These are phyloP conservation scores for Ceratocystis ficicola DNA, from an alignment of 2,329 filamentous ascomycete species.

Conservation along the genomic window DNA sequence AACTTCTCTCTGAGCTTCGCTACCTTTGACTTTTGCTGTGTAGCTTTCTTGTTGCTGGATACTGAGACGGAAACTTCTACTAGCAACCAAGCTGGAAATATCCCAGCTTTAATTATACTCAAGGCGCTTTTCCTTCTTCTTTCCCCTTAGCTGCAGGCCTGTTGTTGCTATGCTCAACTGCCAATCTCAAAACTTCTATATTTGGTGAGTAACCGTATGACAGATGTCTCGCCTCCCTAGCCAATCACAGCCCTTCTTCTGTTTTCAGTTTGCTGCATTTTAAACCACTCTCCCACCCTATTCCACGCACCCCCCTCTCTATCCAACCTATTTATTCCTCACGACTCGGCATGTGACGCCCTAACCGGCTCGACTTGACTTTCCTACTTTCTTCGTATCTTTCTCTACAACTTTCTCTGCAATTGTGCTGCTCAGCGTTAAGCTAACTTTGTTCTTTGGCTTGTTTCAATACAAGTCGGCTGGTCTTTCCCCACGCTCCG, in stretches of 20 bases:
- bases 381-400: no score
- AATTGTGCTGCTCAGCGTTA: no score
- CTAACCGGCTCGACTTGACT: no score
- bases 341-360: not conserved
- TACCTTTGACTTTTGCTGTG: no score
- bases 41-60: no score
- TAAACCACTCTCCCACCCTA: constrained; percentile 2
- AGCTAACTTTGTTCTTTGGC: no score
- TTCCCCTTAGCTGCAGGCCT: not conserved
- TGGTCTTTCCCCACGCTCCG: no score
- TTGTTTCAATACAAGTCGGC: no score
- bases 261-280: constrained; percentile 3
- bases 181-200: constrained; percentile 4
- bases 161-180: constrained; percentile 11
- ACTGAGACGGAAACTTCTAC: no score
- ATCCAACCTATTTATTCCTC: not conserved
- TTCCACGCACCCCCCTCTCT: not conserved
- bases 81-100: no score
- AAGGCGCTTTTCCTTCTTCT: not conserved
- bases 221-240: not conserved
- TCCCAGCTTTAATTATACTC: not conserved
- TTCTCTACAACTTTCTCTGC: not conserved
- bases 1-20: no score
- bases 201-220: constrained; percentile 15
- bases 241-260: constrained; percentile 3